A percentile compares a stretch with the other conserved stretches of the same genome.
Evolutionary conservation across 768 basidiomycete genomes (phyloP).

Genomic region (Boletellus sp.): DNA sequence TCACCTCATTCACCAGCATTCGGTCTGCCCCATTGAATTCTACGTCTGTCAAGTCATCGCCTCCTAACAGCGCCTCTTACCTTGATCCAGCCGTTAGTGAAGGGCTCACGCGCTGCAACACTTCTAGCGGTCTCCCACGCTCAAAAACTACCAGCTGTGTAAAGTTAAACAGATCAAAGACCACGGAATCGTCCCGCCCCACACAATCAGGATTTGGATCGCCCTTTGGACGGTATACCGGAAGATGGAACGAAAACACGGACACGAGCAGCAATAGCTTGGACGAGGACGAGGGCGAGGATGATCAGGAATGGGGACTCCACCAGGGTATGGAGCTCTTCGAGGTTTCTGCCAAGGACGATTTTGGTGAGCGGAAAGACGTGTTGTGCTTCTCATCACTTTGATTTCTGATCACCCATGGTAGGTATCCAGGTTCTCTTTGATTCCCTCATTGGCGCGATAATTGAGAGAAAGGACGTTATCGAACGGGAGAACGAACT

Average conservation of each 20-base stretch:
- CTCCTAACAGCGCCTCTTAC: conserved; percentile 59
- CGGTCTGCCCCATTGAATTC: conserved; percentile 59
- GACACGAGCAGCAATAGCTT: conserved; percentile 67
- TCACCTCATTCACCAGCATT: conserved; percentile 42
- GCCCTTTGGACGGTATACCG: conserved; percentile 48
- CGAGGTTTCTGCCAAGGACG: conserved; percentile 90
- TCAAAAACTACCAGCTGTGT: conserved; percentile 45
- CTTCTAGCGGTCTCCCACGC: conserved; percentile 43
- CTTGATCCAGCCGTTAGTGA: conserved; percentile 57
- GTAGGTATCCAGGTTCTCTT: conserved; percentile 81
- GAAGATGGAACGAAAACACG: conserved; percentile 52
- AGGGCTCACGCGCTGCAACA: conserved; percentile 51
- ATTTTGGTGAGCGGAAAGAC: conserved; percentile 48
- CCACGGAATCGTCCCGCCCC: conserved; percentile 41
- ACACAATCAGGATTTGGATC: conserved; percentile 55
- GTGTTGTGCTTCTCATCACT: background rate
- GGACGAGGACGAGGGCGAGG: conserved; percentile 56
- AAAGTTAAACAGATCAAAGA: conserved; percentile 30
- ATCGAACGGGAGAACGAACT: conserved; percentile 81
- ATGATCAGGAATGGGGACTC: conserved; percentile 67
- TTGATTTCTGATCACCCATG: conserved; percentile 10
- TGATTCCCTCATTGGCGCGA: conserved; percentile 70
- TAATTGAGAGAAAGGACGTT: conserved; percentile 71
- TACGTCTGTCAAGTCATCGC: conserved; percentile 41
- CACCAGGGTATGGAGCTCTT: conserved; percentile 84